Percentiles rank a stretch among this genome's conserved stretches.
phyloP scores from a whole-genome alignment of 225 moss, liverwort and hornwort genomes.

The Pseudisothecium myosuroides region DNA sequence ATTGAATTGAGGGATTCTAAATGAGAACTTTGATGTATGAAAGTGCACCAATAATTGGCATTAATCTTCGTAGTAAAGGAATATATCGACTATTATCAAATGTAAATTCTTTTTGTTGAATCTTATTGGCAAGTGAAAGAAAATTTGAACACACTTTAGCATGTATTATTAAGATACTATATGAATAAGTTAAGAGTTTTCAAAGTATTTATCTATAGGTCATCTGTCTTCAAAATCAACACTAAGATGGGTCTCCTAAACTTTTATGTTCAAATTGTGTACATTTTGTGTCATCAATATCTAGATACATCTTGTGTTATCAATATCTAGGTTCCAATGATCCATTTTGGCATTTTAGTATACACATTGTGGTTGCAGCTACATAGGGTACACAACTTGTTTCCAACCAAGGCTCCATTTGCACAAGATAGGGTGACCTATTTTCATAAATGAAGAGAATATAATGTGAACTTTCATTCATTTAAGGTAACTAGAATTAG shows the following conservation, averaged over 20 bases:
- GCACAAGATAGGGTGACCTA: too few species aligned
- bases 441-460: too few species aligned
- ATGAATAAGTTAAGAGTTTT: background rate
- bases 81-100: background rate
- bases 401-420: too few species aligned
- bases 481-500: too few species aligned
- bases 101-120: too few species aligned
- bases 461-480: too few species aligned
- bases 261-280: background rate
- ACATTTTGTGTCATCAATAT: background rate
- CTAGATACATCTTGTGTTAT: background rate
- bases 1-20: background rate
- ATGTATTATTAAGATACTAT: fast-evolving
- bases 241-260: background rate
- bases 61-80: background rate
- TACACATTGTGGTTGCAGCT: too few species aligned
- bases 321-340: background rate
- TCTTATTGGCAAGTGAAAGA: background rate
- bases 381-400: too few species aligned
- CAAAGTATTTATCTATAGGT: background rate
- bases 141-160: background rate
- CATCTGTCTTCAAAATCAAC: background rate
- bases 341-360: background rate
- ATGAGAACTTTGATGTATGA: background rate
- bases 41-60: background rate